Evolutionary conservation across 352 stramenopile genomes (phyloP), one percentile per base, ranked within the genome.

Genomic region (Phytopythium helicoides): DNA sequence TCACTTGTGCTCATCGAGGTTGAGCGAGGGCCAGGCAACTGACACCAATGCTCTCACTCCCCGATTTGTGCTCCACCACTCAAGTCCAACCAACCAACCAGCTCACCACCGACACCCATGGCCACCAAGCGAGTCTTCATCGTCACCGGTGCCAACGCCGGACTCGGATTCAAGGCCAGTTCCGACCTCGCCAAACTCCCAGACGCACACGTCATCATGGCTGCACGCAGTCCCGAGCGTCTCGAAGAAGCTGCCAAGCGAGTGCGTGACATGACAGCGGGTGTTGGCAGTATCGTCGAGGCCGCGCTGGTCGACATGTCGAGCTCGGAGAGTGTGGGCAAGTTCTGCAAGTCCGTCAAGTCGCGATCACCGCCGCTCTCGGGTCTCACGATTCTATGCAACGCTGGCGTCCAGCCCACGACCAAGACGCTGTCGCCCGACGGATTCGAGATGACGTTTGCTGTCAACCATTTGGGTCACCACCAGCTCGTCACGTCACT

Each of bases 391-490:
- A 36, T 83, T 44, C 54, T 80, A 6, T 75, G 63, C 72, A 83
- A 83, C 49, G 69, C 55, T 16, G 69, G 72, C 3, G 37, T 80
- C 7, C 60, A 80, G 19, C n/a, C 56, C n/a, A 47, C 45, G 16
- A 34, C 33, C 11, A 59, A 59, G 22, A 40, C 46, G 6, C 23
- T 56, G 15, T 78, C 69, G 0, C 42, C 49, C 0, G 72, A 76
- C 23, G 72, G 69, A 15, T 75, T 76, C 22, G 66, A 80, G 41
- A 19, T 36, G 1, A 75, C 66, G 6, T 59, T 80, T 21, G 66
- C 47, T 12, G 52, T 59, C 41, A 83, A 83, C 57, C 66, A 77
- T 48, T 49, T 76, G 3, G 69, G 54, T 0, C 69, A 74, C 40
- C 81, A 78, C 46, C 33, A 76, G 41, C 56, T 83, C 16, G 18